These are phyloP conservation scores for Penicillium salamii DNA, from an alignment of 495 filamentous ascomycete genomes.

Conservation along the genomic window DNA sequence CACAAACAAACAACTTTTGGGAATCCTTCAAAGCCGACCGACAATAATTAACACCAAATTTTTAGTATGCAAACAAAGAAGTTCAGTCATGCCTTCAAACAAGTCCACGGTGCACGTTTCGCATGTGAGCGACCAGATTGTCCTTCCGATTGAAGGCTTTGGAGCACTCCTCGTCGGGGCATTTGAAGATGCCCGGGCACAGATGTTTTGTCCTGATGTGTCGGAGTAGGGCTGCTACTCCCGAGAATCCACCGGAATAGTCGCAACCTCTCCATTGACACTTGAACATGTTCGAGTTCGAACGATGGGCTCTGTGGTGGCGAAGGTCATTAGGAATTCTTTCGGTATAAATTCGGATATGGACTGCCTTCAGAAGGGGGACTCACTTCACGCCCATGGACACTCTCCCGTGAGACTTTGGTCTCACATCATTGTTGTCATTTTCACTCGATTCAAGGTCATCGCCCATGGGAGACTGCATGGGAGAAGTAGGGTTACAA, in stretches of 20 bases:
- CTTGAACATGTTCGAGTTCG: background rate
- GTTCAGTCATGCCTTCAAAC: background rate
- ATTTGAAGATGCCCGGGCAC: conserved; percentile 9
- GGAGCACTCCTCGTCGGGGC: conserved; percentile 1
- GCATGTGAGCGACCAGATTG: conserved; percentile 15
- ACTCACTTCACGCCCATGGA: background rate
- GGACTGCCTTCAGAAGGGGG: background rate
- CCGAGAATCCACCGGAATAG: conserved; percentile 11
- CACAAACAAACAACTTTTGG: background rate
- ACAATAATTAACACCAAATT: background rate
- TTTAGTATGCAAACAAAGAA: background rate
- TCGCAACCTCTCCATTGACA: conserved; percentile 15
- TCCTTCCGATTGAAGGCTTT: conserved; percentile 17
- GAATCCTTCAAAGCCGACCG: background rate
- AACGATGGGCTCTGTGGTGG: background rate
- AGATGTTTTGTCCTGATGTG: conserved; percentile 19
- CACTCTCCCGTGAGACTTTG: background rate
- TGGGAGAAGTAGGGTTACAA: background rate
- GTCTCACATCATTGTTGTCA: background rate
- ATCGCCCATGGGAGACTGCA: background rate
- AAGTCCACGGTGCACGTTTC: background rate
- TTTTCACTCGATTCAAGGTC: background rate
- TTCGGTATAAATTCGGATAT: no score
- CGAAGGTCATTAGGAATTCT: background rate
- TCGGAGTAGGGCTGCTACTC: conserved; percentile 14